These are phyloP conservation scores for Beauveria sp. DNA, from an alignment of 2,329 filamentous ascomycete genomes.

Conservation along the genomic window DNA sequence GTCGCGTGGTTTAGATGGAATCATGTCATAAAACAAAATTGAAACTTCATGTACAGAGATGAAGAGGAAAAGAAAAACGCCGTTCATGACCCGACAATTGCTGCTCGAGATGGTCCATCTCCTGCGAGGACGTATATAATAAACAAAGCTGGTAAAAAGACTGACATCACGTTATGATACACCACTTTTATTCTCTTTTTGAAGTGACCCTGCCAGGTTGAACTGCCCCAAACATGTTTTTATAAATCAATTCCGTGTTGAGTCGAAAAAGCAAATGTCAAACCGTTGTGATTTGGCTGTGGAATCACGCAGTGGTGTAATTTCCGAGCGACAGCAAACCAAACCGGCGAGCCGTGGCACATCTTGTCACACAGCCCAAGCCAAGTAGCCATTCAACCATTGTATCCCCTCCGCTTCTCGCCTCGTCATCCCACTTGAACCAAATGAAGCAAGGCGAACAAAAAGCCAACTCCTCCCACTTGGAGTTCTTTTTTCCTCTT, in stretches of 20 bases:
- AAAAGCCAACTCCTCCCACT: not conserved
- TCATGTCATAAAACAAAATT: not conserved
- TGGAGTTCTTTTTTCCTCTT: not conserved
- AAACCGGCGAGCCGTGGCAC: not conserved
- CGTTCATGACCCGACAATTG: slow-evolving; percentile 8
- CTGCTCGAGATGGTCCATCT: slow-evolving; percentile 8
- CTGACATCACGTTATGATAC: slow-evolving; percentile 12
- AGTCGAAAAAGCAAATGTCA: slow-evolving; percentile 9
- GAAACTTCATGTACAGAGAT: not conserved
- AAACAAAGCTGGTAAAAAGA: not conserved
- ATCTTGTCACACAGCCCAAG: not conserved
- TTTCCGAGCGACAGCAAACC: not conserved
- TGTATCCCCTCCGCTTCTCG: not conserved
- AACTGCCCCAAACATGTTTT: slow-evolving; percentile 15
- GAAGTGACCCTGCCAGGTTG: slow-evolving; percentile 16
- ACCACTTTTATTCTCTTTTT: slow-evolving; percentile 14
- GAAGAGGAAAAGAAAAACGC: slow-evolving; percentile 3
- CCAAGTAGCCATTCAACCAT: not conserved
- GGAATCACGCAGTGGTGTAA: not conserved
- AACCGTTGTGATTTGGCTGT: not conserved
- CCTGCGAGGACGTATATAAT: slow-evolving; percentile 4
- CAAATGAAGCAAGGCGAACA: not conserved
- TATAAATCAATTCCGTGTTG: slow-evolving; percentile 11
- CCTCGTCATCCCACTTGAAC: not conserved
- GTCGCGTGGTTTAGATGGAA: not conserved